Conservation (phyloP, 148 eudicot genomes). For the Amaranthus cruentus region DNA sequence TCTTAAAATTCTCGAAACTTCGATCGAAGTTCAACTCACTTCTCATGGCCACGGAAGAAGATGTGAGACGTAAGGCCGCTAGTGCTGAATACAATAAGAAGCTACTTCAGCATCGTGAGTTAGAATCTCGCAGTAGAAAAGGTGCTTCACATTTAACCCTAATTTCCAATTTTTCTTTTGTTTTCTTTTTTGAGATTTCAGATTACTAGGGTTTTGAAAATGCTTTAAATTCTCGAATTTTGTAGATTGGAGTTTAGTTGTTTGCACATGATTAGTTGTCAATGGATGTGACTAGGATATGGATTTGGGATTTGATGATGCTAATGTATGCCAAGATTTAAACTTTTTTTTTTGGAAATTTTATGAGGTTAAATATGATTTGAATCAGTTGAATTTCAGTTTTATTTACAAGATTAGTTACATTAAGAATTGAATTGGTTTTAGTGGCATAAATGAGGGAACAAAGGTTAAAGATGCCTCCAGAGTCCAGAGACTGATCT, state of each 20-base stretch:
- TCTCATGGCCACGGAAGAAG: constrained; percentile 55
- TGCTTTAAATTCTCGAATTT: neutral
- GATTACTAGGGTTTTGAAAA: constrained; percentile 18
- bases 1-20: neutral
- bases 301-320: too few species aligned
- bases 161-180: neutral
- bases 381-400: too few species aligned
- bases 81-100: constrained; percentile 64
- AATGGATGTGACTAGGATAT: neutral
- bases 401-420: too few species aligned
- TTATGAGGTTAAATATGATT: too few species aligned
- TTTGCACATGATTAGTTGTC: neutral
- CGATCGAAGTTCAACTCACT: neutral
- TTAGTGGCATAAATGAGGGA: too few species aligned
- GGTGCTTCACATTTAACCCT: constrained; percentile 39
- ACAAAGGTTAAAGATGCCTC: too few species aligned
- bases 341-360: too few species aligned
- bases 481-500: neutral
- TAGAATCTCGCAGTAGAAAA: constrained; percentile 69
- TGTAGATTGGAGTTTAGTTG: neutral
- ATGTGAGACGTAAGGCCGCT: constrained; percentile 59
- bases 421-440: too few species aligned
- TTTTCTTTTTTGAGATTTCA: neutral
- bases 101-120: constrained; percentile 69
- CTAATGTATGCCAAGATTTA: too few species aligned